Base-by-base conservation (phyloP, 73 alveolate genomes). In the Loxodes magnus region DNA sequence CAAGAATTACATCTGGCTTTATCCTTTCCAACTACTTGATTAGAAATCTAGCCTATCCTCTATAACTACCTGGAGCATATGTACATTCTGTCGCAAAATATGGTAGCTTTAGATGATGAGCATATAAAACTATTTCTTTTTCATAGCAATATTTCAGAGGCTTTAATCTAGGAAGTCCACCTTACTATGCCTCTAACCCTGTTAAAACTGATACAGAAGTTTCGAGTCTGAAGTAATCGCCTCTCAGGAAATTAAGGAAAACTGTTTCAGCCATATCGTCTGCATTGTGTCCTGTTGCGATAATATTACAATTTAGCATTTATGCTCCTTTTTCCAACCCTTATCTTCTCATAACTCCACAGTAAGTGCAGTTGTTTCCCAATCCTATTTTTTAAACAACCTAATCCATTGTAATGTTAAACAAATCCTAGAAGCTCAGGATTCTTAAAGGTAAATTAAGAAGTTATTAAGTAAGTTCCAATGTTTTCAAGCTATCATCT, bases 181-280 rank as follows among this genome's bases (percentile, higher is more conserved):
- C 94, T 19, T n/a, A n/a, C n/a, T n/a, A n/a, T n/a, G n/a, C n/a
- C n/a, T 86, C 95, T 21, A 81, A 88, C 5, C 97, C 99, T 16
- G 96, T 89, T 25, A 86, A 64, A 7, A 82, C 71, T 6, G 73
- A 88, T 7, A 87, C 92, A 49, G 94, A 86, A 38, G 59, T 61
- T 1, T 91, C 93, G 5, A 93, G 76, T 56, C 99, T 70, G 71
- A 87, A 86, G 58, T 73, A 72, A 60, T 93, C 99, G 3, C 99
- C 99, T 77, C 99, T 67, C 26, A 87, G 73, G 23, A 46, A 82
- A 56, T 93, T 93, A 97, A 93, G 88, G 27, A 89, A 70, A 20
- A 93, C 96, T 12, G 99, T 93, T 68, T 93, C 99, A 5, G 99
- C 99, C 43, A 89, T 89, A 64, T 93, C 99, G 74, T 93, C 99